Conservation (phyloP, 208 protist genomes). For the Angomonas deanei region DNA sequence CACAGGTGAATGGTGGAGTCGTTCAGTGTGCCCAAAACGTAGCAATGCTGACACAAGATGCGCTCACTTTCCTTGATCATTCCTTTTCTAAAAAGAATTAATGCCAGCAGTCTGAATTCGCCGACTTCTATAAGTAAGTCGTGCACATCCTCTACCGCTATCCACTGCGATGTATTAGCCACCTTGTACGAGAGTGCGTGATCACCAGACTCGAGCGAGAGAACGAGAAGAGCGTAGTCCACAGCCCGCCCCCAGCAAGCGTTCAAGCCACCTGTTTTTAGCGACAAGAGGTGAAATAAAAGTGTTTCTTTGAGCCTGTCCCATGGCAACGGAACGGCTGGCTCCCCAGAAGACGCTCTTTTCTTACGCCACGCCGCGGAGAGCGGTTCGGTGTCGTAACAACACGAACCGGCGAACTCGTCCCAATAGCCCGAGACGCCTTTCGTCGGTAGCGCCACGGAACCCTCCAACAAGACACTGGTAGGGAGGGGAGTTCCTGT, state of each 20-base stretch:
- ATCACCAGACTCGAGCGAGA: conserved; percentile 61
- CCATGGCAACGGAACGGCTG: background rate
- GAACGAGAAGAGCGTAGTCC: conserved; percentile 63
- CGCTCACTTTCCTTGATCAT: background rate
- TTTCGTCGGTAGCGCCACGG: no score
- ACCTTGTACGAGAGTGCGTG: conserved; percentile 42
- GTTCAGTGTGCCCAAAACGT: background rate
- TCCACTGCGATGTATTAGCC: conserved; percentile 16
- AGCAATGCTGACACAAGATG: background rate
- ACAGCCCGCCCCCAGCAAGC: conserved; percentile 24
- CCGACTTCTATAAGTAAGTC: conserved; percentile 41
- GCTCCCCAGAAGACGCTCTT: background rate
- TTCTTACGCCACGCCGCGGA: background rate
- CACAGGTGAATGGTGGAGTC: background rate
- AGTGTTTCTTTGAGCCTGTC: background rate
- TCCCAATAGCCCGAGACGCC: background rate
- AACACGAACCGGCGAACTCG: background rate
- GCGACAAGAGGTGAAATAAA: background rate
- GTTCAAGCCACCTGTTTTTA: background rate
- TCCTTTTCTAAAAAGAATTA: conserved; percentile 48
- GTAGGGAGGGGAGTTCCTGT: no score
- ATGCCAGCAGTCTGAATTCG: conserved; percentile 68
- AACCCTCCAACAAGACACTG: no score
- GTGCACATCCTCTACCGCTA: conserved; percentile 56
- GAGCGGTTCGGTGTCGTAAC: background rate